Evolutionary conservation across 805 yeast species (phyloP).

Genomic region (Candida adriatica): DNA sequence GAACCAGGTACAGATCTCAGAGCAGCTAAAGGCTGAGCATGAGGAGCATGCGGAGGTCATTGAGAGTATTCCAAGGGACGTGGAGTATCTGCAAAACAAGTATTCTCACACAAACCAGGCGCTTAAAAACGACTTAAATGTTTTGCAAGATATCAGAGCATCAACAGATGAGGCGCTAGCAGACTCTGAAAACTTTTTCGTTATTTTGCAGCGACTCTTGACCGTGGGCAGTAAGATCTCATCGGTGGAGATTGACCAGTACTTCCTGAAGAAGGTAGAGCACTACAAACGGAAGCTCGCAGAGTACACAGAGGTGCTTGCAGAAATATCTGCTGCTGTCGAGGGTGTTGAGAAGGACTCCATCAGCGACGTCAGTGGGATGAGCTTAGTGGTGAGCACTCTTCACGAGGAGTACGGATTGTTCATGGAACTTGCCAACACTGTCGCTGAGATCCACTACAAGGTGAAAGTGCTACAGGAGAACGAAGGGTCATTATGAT

Average conservation of each 20-base stretch:
- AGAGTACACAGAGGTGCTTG: constrained; percentile 38
- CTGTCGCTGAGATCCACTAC: constrained; percentile 65
- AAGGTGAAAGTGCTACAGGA: constrained; percentile 30
- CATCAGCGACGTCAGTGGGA: constrained; percentile 32
- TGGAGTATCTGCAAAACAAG: constrained; percentile 53
- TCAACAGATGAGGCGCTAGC: constrained; percentile 31
- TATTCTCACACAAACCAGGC: constrained; percentile 63
- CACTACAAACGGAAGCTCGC: constrained; percentile 36
- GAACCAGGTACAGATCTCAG: constrained; percentile 66
- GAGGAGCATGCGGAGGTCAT: constrained; percentile 58
- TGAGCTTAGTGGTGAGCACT: constrained; percentile 50
- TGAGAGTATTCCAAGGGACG: constrained; percentile 67
- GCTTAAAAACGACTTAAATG: constrained; percentile 39
- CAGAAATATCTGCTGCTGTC: constrained; percentile 56
- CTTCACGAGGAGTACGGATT: constrained; percentile 61
- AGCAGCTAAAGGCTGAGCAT: constrained; percentile 54
- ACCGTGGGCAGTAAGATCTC: constrained; percentile 52
- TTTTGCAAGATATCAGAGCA: constrained; percentile 38
- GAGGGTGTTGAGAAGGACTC: constrained; percentile 52
- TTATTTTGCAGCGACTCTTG: constrained; percentile 42
- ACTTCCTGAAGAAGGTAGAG: constrained; percentile 38
- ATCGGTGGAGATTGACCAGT: constrained; percentile 49
- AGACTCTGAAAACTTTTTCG: constrained; percentile 48
- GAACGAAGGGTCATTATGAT: too few species aligned
- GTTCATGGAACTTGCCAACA: constrained; percentile 71